Percentiles rank a stretch among this genome's conserved stretches.
phyloP scores from a whole-genome alignment of 768 basidiomycete genomes.

The Heimioporus sp. region DNA sequence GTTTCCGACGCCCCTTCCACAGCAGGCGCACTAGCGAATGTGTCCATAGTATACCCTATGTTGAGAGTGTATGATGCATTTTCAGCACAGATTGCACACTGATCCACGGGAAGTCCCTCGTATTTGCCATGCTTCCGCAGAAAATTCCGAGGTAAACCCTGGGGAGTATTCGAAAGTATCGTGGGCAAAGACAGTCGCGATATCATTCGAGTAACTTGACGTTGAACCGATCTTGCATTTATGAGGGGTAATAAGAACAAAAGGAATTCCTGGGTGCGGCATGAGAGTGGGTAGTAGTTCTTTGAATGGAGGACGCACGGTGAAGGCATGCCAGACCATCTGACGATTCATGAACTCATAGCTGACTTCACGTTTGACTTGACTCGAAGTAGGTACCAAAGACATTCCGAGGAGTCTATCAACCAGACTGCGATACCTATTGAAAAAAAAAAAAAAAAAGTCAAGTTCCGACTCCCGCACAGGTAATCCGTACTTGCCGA shows the following conservation, averaged over 20 bases:
- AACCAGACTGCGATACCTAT: slow-evolving; percentile 74
- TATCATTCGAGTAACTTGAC: slow-evolving; percentile 44
- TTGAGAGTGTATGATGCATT: slow-evolving; percentile 63
- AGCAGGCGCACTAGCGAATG: slow-evolving; percentile 36
- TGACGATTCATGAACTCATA: slow-evolving; percentile 99
- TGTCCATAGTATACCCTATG: slow-evolving; percentile 50
- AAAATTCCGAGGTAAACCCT: slow-evolving; percentile 10
- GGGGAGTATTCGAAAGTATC: slow-evolving; percentile 32
- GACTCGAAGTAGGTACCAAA: slow-evolving; percentile 67
- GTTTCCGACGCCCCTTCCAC: slow-evolving; percentile 10
- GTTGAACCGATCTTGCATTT: slow-evolving; percentile 62
- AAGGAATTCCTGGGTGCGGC: slow-evolving; percentile 79
- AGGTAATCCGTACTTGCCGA: slow-evolving; percentile 47
- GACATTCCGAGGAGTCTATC: slow-evolving; percentile 77
- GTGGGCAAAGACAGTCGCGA: slow-evolving; percentile 22
- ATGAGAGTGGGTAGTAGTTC: neutral
- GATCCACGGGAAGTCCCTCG: slow-evolving; percentile 62
- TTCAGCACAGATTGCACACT: slow-evolving; percentile 90
- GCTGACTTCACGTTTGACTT: slow-evolving; percentile 80
- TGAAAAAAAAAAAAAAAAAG: neutral
- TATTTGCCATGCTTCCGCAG: slow-evolving; percentile 53
- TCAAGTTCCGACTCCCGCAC: slow-evolving; percentile 1
- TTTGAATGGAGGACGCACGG: slow-evolving; percentile 49
- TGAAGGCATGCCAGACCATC: slow-evolving; percentile 99
- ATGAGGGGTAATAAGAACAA: slow-evolving; percentile 88